phyloP scores from a whole-genome alignment of 75 land plant species.

The Isoetes taiwanensis region DNA sequence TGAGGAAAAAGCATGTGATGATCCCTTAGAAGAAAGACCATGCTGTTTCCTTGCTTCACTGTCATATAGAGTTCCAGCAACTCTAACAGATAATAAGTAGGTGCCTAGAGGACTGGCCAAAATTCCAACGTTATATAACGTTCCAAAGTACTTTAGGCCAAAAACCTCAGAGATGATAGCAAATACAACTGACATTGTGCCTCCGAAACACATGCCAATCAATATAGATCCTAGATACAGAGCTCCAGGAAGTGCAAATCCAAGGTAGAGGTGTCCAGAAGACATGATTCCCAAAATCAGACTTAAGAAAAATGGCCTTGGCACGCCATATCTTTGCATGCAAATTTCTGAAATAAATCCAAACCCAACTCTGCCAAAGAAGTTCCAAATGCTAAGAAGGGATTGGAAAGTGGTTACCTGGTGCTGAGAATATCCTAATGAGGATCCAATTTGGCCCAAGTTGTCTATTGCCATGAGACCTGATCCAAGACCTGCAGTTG shows the following conservation, averaged over 20 bases:
- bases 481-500: slow-evolving; percentile 4
- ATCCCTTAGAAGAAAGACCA: neutral
- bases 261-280: slow-evolving; percentile 1
- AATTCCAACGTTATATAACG: slow-evolving; percentile 35
- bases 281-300: neutral
- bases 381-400: slow-evolving; percentile 1
- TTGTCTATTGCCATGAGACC: slow-evolving; percentile 8
- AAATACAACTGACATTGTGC: slow-evolving; percentile 39
- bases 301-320: neutral
- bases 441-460: slow-evolving; percentile 4
- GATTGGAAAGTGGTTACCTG: neutral
- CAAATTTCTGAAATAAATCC: neutral
- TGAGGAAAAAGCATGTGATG: neutral
- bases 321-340: neutral
- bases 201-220: slow-evolving; percentile 56
- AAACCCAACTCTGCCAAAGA: slow-evolving; percentile 6
- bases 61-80: slow-evolving; percentile 55
- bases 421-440: neutral
- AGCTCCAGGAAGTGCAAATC: slow-evolving; percentile 3
- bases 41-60: slow-evolving; percentile 40
- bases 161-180: slow-evolving; percentile 63
- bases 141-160: slow-evolving; percentile 59
- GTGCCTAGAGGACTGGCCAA: slow-evolving; percentile 51
- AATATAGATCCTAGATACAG: slow-evolving; percentile 41
- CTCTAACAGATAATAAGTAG: slow-evolving; percentile 40